Evolutionary conservation across 148 eudicot genomes (phyloP).

Genomic region (Fagopyrum homotropicum): DNA sequence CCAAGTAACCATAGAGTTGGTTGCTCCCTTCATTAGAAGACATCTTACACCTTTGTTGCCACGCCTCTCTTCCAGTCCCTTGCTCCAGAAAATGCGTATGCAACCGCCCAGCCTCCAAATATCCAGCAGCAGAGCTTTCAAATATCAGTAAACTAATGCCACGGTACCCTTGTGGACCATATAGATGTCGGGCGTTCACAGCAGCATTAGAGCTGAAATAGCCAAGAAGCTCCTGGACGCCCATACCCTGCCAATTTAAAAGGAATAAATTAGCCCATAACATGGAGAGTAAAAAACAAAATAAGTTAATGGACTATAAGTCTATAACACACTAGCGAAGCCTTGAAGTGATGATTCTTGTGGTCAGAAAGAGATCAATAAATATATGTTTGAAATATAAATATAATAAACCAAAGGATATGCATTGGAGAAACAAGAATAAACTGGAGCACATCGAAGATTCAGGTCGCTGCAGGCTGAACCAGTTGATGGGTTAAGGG

Average conservation of each 20-base stretch:
- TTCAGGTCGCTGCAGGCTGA: neutral
- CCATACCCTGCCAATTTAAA: conserved; percentile 44
- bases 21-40: conserved; percentile 62
- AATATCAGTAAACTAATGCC: conserved; percentile 66
- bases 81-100: conserved; percentile 44
- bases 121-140: conserved; percentile 59
- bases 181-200: conserved; percentile 53
- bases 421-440: neutral
- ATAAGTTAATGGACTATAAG: neutral
- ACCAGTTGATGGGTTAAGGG: neutral
- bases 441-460: neutral
- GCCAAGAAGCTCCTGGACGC: conserved; percentile 69
- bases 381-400: neutral
- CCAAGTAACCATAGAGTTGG: conserved; percentile 68
- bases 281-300: neutral
- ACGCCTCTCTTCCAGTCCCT: conserved; percentile 48
- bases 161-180: conserved; percentile 80
- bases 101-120: conserved; percentile 59
- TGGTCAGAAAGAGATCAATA: neutral
- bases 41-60: conserved; percentile 32
- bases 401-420: neutral
- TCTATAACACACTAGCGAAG: neutral
- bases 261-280: neutral
- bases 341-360: neutral
- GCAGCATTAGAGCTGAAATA: conserved; percentile 46